These are phyloP conservation scores for Gastrodia elata DNA, from an alignment of 106 monocot species.

Conservation along the genomic window DNA sequence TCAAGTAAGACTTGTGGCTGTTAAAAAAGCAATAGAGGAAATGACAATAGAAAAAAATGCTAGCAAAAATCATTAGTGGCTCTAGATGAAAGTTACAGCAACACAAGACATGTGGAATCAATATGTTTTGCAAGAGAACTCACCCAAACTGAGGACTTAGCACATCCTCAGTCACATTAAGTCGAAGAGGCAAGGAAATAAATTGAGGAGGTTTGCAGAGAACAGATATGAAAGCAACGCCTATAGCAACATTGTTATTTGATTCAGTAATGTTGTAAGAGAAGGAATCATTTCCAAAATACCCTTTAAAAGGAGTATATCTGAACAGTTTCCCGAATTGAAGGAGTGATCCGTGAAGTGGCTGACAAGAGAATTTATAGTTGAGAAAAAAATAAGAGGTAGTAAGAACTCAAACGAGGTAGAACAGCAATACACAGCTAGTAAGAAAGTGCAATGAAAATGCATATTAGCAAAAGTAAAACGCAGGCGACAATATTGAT, in stretches of 20 bases:
- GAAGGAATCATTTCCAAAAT: constrained; percentile 86
- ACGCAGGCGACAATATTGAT: no score
- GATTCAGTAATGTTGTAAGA: constrained; percentile 55
- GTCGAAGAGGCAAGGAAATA: constrained; percentile 49
- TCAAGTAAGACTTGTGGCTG: background rate
- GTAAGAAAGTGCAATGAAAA: no score
- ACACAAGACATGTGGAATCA: background rate
- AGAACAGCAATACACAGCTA: no score
- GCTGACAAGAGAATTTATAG: constrained; percentile 36
- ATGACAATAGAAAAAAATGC: constrained; percentile 1
- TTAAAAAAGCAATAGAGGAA: background rate
- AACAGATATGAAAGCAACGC: constrained; percentile 44
- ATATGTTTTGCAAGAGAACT: constrained; percentile 8
- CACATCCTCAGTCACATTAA: constrained; percentile 63
- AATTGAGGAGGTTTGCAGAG: constrained; percentile 88
- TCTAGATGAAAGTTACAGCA: background rate
- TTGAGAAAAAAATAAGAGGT: no score
- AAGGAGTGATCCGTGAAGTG: constrained; percentile 74
- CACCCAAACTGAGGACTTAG: constrained; percentile 73
- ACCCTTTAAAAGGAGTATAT: constrained; percentile 78
- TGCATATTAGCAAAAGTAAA: no score
- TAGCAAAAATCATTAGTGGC: background rate
- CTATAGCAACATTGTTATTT: constrained; percentile 53
- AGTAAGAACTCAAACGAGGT: no score
- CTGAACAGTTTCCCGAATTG: constrained; percentile 50